Evolutionary conservation across 345 rosid genomes (phyloP), one percentile per base, ranked within the genome.

Genomic region (Melaleuca alternifolia): DNA sequence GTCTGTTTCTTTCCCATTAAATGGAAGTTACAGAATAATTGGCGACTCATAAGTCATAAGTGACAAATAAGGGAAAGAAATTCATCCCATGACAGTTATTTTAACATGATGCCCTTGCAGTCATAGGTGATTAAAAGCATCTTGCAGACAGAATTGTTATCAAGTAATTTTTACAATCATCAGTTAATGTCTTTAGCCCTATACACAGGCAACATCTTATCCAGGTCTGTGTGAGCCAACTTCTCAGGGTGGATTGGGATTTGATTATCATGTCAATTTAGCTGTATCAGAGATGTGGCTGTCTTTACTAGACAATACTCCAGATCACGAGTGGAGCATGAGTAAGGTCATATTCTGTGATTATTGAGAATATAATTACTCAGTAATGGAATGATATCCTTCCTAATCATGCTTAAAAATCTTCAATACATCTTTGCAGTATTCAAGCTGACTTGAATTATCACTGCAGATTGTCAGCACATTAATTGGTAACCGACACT

Each of bases 241-340:
- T 86, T 92, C 98, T 26, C 97, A 94, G 91, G 98, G 99, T 82
- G 99, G 99, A 84, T 90, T 97, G 88, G 98, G 99, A 87, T 97
- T 97, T 89, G 97, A 97, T 90, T 97, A 94, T 89, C 93, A 93
- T 87, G 97, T 95, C 88, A 97, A 97, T 89, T 90, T 94, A 83
- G 95, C 99, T 89, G 96, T 93, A 51, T 83, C 98, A 85, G 98
- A 96, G 89, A 96, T 97, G 99, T 97, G 99, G 99, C 89, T 84
- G 84, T 94, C 98, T 89, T 92, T 93, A 88, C 93, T 96, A 87
- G 93, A 95, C 88, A 88, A 89, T 85, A 85, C 91, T 86, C 95
- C 98, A 10, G 98, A 93, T 84, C 91, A 86, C 48, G 96, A 95
- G 62, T 96, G 99, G 99, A 97, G 93, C 92, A 97, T 96, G 99